Conservation (phyloP, 1,284 basidiomycete genomes). For the Pseudozyma pruni region DNA sequence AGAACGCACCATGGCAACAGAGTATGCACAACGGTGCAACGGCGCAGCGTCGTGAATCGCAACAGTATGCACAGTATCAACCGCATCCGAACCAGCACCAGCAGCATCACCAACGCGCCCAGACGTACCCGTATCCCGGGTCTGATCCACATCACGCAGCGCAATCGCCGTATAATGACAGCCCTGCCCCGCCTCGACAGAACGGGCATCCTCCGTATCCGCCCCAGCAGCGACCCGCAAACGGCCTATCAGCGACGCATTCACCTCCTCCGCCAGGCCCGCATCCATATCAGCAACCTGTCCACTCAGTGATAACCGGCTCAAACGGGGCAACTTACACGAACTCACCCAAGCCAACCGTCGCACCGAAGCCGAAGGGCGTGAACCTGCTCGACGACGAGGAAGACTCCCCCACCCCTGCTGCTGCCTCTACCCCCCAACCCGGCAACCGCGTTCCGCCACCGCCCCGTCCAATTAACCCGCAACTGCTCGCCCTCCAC, state of each 20-base stretch:
- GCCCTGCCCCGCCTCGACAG: not conserved
- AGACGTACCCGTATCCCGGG: constrained; percentile 21
- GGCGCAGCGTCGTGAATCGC: constrained; percentile 7
- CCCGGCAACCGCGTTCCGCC: constrained; percentile 70
- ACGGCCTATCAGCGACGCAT: not conserved
- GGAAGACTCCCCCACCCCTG: not conserved
- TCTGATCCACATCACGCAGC: constrained; percentile 4
- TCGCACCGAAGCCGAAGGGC: constrained; percentile 26
- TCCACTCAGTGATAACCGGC: not conserved
- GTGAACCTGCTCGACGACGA: constrained; percentile 45
- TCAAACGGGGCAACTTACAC: constrained; percentile 11
- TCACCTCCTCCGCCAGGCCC: constrained; percentile 12
- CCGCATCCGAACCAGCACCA: constrained; percentile 16
- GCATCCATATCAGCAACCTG: constrained; percentile 5
- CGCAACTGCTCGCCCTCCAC: constrained; percentile 85
- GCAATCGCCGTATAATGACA: constrained; percentile 2
- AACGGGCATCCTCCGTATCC: not conserved
- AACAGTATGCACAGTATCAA: constrained; percentile 14
- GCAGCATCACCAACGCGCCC: constrained; percentile 16
- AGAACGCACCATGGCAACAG: constrained; percentile 10
- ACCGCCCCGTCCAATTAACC: constrained; percentile 81
- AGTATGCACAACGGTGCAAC: not conserved
- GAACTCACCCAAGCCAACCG: constrained; percentile 3
- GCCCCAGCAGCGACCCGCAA: not conserved
- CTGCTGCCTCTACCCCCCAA: not conserved